Conservation (phyloP, 495 filamentous ascomycete species). For the Hypoxylon crocopeplum region DNA sequence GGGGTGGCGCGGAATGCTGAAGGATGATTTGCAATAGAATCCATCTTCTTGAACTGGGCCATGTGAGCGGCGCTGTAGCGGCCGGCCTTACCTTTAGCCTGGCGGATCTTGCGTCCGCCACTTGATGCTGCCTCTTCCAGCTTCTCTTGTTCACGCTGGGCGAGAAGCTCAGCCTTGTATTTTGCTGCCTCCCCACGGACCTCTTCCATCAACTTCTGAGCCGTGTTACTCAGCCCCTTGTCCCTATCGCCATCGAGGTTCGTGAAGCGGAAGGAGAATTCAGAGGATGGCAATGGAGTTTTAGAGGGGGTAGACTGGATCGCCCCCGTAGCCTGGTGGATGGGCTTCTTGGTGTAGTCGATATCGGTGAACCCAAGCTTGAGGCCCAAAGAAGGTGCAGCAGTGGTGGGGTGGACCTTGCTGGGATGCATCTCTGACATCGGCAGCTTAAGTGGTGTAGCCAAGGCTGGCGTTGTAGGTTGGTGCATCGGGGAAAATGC, state of each 20-base stretch:
- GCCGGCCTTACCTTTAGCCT: slow-evolving; percentile 75
- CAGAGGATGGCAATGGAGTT: slow-evolving; percentile 58
- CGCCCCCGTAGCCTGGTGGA: slow-evolving; percentile 27
- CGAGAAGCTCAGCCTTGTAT: slow-evolving; percentile 69
- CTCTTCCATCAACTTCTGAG: slow-evolving; percentile 79
- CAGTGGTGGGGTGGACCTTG: slow-evolving; percentile 73
- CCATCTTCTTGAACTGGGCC: slow-evolving; percentile 94
- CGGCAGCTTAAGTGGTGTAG: slow-evolving; percentile 61
- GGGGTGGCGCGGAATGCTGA: slow-evolving; percentile 75
- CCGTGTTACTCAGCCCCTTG: slow-evolving; percentile 68
- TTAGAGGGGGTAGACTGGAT: slow-evolving; percentile 59
- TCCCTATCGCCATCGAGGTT: slow-evolving; percentile 63
- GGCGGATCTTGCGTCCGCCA: slow-evolving; percentile 72
- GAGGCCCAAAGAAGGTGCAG: slow-evolving; percentile 69
- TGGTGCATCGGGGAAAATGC: slow-evolving; percentile 52
- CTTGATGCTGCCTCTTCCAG: slow-evolving; percentile 46
- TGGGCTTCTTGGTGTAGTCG: slow-evolving; percentile 46
- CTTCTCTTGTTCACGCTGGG: slow-evolving; percentile 58
- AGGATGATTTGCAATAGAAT: slow-evolving; percentile 86
- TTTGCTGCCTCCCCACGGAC: slow-evolving; percentile 71
- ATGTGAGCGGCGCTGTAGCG: slow-evolving; percentile 85
- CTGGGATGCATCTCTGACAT: slow-evolving; percentile 80
- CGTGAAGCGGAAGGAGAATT: slow-evolving; percentile 77
- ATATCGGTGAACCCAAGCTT: slow-evolving; percentile 73
- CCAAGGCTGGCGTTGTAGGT: slow-evolving; percentile 50